Percentiles rank a stretch among this genome's conserved stretches.
These are phyloP conservation scores for Pseudogymnoascus sp. DNA, from an alignment of 2,329 filamentous ascomycete species.

Conservation along the genomic window DNA sequence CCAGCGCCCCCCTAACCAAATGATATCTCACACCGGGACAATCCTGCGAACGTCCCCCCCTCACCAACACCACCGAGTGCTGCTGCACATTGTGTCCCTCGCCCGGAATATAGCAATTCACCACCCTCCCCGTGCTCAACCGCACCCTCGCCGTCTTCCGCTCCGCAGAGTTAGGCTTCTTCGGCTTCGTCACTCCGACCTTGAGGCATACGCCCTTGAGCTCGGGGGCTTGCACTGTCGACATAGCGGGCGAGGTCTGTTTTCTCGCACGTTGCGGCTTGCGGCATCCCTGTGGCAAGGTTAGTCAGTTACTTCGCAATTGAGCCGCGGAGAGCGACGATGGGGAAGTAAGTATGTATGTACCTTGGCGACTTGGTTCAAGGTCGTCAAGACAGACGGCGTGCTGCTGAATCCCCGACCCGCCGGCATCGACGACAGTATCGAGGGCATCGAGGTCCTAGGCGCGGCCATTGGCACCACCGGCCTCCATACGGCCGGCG, in stretches of 20 bases:
- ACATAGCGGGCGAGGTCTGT: conserved; percentile 77
- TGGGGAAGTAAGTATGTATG: neutral
- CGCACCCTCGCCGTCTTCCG: conserved; percentile 89
- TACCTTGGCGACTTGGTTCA: conserved; percentile 27
- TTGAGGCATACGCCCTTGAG: conserved; percentile 96
- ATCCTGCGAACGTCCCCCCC: conserved; percentile 88
- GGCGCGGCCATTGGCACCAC: conserved; percentile 1
- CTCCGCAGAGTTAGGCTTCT: conserved; percentile 98
- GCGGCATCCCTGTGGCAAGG: conserved; percentile 62
- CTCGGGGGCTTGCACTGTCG: conserved; percentile 58
- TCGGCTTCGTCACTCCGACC: conserved; percentile 87
- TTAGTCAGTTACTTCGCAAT: neutral
- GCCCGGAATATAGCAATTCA: conserved; percentile 92
- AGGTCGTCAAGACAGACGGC: conserved; percentile 23
- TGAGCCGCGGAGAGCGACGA: neutral
- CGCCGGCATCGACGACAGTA: conserved; percentile 9
- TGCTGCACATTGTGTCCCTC: conserved; percentile 99
- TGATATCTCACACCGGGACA: conserved; percentile 98
- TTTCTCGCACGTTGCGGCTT: conserved; percentile 73
- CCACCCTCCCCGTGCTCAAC: conserved; percentile 74
- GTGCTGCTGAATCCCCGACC: conserved; percentile 25
- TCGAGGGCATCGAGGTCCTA: neutral
- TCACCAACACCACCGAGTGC: conserved; percentile 94
- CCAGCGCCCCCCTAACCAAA: conserved; percentile 80
- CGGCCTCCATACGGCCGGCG: conserved; percentile 20